Evolutionary conservation across 2,329 filamentous ascomycete species (phyloP), one percentile per base, ranked within the genome.

Genomic region (Didymella sp.): DNA sequence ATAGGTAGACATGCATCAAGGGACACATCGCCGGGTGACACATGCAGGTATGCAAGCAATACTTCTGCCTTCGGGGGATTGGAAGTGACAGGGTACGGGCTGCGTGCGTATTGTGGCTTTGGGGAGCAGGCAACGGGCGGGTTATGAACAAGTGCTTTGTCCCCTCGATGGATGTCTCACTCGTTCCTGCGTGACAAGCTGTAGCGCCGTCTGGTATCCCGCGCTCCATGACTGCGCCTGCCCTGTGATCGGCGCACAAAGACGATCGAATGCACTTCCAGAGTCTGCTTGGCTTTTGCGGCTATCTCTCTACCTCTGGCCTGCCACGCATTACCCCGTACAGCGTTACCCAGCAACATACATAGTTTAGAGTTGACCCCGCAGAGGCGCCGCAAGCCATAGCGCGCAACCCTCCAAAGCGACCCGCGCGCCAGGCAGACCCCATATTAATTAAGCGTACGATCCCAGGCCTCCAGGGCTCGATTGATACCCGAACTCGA

Each of bases 401-500:
- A 67, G 63, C 64, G 60, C 25, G 38, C 21, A 41, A 25, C 38
- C 38, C 12, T 25, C 38, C 30, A 31, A 31, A 6, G 6, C 30
- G 30, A 31, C 62, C 66, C 57, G 62, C 67, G 62, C 61, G 61
- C 64, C 63, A 54, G 61, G 54, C 59, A 52, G n/a, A 62, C 62
- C 67, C 69, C 61, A 71, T 69, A 72, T 70, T 70, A 72, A 72
- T 70, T 69, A 58, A 61, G 58, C 62, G 54, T 52, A 47, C 51
- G 41, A 65, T 55, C 62, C 63, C 60, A 56, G 56, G 56, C 46
- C 33, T 60, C 63, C 60, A 56, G 56, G 56, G 44, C 33, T 60
- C 54, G 52, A 56, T 51, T 30, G 45, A 61, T 31, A 48, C 51
- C 58, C 61, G 48, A 43, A 38, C 41, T 42, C 47, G 52, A 51